Evolutionary conservation across 805 yeast genomes (phyloP), one percentile per base, ranked within the genome.

Genomic region (Wickerhamomyces mucosus): DNA sequence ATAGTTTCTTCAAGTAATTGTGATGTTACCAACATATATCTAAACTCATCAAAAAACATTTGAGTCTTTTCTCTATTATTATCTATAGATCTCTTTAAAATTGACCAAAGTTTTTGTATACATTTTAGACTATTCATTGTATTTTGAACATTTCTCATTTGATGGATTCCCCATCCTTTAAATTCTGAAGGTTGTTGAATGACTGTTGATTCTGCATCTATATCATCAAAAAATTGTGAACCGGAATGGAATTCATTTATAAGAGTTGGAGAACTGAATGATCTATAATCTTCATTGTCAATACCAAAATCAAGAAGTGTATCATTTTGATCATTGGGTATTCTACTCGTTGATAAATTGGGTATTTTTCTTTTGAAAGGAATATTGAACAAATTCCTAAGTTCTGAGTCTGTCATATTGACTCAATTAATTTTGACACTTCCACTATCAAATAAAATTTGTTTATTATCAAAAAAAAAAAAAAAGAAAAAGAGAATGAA

Each of bases 21-120:
- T 7, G 74, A 67, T 4, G 74, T 62, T 6, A 72, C 60, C 3
- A 72, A 46, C 4, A 58, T 48, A 43, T 71, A 73, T 28, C 70
- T 60, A 39, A 71, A 68, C 39, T 70, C 70, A 35, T 73, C 78
- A 18, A 58, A 39, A 40, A 71, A 72, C 27, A 47, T 34, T 43
- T 4, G 29, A 5, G 28, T 19, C 3, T 15, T 15, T 3, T 2
- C 14, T 6, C 29, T 19, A 13, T 21, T 37, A 30, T 16, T 32
- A 27, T 31, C 41, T 42, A 17, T 50, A n/a, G 27, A 16, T 18
- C 30, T 18, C 28, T 18, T 7, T 38, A 35, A 21, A 33, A 21
- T 13, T 31, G 21, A 4, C 24, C 27, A 35, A 39, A 35, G 15
- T 27, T 21, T 14, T 29, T 27, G n/a, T n/a, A n/a, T n/a, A n/a